Percentiles rank a stretch among this genome's conserved stretches.
phyloP scores from a whole-genome alignment of 139 green algal species.

The Nannochloris sp. region DNA sequence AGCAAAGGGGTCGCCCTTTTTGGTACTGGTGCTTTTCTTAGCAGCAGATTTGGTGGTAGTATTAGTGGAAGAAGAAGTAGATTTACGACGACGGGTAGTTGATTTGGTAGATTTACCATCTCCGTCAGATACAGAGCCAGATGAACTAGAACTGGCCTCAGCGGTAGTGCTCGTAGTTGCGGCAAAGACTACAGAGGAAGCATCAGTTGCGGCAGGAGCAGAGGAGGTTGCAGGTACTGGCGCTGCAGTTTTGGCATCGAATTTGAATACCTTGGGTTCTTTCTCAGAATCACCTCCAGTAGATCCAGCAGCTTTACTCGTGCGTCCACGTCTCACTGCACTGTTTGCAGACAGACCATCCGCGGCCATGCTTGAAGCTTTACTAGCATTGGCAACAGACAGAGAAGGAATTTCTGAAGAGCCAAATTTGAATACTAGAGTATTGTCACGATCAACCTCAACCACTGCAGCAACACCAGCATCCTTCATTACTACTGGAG shows the following conservation, averaged over 20 bases:
- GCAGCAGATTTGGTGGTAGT: background rate
- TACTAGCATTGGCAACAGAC: background rate
- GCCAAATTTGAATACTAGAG: conserved; percentile 4
- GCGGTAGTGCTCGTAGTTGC: background rate
- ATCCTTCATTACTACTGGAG: background rate
- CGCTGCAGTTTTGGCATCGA: background rate
- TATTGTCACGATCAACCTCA: background rate
- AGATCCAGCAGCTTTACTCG: no score
- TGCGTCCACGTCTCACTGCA: no score
- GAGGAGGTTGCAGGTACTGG: background rate
- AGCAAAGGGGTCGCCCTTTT: background rate
- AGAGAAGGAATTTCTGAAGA: background rate
- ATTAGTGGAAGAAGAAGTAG: background rate
- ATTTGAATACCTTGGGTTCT: background rate
- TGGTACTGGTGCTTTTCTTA: background rate
- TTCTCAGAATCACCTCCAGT: background rate
- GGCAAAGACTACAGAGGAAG: background rate
- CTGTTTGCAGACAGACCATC: background rate
- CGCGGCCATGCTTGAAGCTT: background rate
- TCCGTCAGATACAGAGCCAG: background rate
- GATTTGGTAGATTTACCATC: background rate
- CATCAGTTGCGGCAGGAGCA: background rate
- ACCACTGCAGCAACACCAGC: conserved; percentile 3
- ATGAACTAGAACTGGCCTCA: no score
- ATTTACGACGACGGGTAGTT: background rate